Base-by-base conservation (phyloP, 768 basidiomycete genomes). In the Mycena amicta region DNA sequence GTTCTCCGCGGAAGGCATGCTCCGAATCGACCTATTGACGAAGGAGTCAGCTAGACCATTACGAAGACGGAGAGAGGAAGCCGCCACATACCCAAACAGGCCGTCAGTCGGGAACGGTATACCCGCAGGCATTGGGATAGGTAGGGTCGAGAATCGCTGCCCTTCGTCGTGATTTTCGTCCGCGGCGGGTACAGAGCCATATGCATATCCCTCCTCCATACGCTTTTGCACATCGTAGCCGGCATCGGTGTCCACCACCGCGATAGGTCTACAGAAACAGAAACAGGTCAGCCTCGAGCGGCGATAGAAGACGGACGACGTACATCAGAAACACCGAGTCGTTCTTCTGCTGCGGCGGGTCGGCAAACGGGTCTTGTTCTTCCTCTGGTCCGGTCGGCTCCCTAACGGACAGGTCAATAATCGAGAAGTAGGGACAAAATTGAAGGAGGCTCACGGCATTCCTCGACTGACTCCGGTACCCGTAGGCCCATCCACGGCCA, bases 351-450 rank as follows among this genome's bases (percentile, higher is more conserved):
- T 18, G 23, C 25, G 46, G 25, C 3, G 60, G 60, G 26, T 62
- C 60, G 22, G 53, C 56, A 28, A 62, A 62, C 8, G 60, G 60
- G 22, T 62, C 50, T 12, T 57, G 33, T n/a, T 43, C 50, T n/a
- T 29, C 60, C 28, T 4, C 27, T 26, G 15, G 25, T 18, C 6
- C 3, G 16, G 20, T 30, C 40, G 43, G 53, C 11, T 37, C 33
- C 18, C 33, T 37, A 18, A n/a, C n/a, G n/a, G n/a, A n/a, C n/a
- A n/a, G n/a, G n/a, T n/a, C n/a, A n/a, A n/a, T n/a, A n/a, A n/a
- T n/a, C n/a, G n/a, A n/a, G n/a, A n/a, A n/a, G n/a, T n/a, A n/a
- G n/a, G n/a, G n/a, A n/a, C n/a, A n/a, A n/a, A n/a, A n/a, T n/a
- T n/a, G n/a, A n/a, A n/a, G n/a, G n/a, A n/a, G n/a, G n/a, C n/a